Evolutionary conservation across 495 filamentous ascomycete genomes (phyloP).

Genomic region (Cercophora samala): DNA sequence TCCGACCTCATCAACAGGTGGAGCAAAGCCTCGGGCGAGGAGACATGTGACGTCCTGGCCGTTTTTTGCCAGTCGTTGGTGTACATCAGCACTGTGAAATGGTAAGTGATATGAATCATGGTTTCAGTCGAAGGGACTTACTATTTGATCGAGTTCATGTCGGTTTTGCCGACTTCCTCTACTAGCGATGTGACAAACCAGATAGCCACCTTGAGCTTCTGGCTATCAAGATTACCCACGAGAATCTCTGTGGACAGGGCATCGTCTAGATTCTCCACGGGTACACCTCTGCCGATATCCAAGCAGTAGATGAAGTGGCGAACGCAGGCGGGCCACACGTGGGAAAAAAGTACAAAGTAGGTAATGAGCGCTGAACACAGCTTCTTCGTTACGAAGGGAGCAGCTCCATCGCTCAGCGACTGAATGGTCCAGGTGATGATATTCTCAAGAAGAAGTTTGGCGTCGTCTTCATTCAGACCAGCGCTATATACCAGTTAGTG

Average conservation of each 20-base stretch:
- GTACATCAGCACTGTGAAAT: slow-evolving; percentile 36
- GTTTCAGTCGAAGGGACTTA: slow-evolving; percentile 31
- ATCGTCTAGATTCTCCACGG: slow-evolving; percentile 48
- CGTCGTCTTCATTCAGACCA: slow-evolving; percentile 59
- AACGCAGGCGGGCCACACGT: slow-evolving; percentile 65
- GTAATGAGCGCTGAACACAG: slow-evolving; percentile 77
- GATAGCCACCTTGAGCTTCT: slow-evolving; percentile 57
- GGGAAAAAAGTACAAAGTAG: slow-evolving; percentile 69
- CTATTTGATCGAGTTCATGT: slow-evolving; percentile 55
- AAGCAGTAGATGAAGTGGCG: slow-evolving; percentile 65
- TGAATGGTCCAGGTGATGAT: slow-evolving; percentile 66
- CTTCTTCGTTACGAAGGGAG: slow-evolving; percentile 71
- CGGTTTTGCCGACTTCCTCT: slow-evolving; percentile 70
- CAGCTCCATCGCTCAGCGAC: slow-evolving; percentile 56
- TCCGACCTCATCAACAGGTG: slow-evolving; percentile 23
- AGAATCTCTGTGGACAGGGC: slow-evolving; percentile 51
- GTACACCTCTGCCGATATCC: slow-evolving; percentile 47
- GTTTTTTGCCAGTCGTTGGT: slow-evolving; percentile 51
- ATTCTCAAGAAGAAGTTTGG: slow-evolving; percentile 61
- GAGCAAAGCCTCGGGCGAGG: slow-evolving; percentile 44
- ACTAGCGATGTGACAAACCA: slow-evolving; percentile 72
- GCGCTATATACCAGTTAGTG: slow-evolving; percentile 39
- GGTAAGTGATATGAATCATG: slow-evolving; percentile 10
- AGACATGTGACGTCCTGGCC: slow-evolving; percentile 49
- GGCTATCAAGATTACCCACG: slow-evolving; percentile 51